Evolutionary conservation across 1,284 basidiomycete species (phyloP), one percentile per base, ranked within the genome.

Genomic region (Lentinula novae-zelandiae): DNA sequence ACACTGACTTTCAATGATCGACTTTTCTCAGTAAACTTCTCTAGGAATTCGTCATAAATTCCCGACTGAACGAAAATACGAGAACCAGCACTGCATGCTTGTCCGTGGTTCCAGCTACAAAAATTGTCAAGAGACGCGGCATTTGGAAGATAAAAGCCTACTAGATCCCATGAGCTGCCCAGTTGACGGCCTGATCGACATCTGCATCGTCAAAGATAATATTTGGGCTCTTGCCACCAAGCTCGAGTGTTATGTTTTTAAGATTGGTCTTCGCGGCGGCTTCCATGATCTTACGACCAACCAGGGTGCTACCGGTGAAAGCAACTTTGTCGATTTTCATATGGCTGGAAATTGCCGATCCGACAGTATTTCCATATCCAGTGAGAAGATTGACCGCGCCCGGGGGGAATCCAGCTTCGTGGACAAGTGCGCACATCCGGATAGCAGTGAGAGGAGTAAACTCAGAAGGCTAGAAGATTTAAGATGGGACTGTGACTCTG

Each of bases 201-300:
- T 85, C 78, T 0, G 82, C 82, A 66, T 86, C 84, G 60, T 85
- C 75, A 62, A 81, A 84, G 63, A 87, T 76, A 69, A 87, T 80
- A 71, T 86, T 88, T 44, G 90, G 88, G 59, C 84, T 85, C 79
- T 64, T 64, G 34, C 63, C 63, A 40, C 62, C 62, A 20, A 63
- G 62, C 77, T 98, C 95, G 67, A 97, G 86, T 3, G 93, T 94
- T 56, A 96, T 90, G 56, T 84, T 85, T 80, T 96, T 96, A 68
- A 98, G 74, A 73, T 97, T 96, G 53, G 82, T 88, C 76, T 88
- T 85, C 4, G 93, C 87, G 0, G 94, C 87, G 0, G 90, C 84
- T 68, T 92, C 85, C 82, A 94, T 86, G 75, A 98, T 86, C 81
- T 82, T 79, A 17, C 86, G 79, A 7, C 89, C 89, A 57, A 86